Percentiles rank a stretch among this genome's conserved stretches.
Conservation (phyloP, 2,329 filamentous ascomycete species). For the Colletotrichum navitas region DNA sequence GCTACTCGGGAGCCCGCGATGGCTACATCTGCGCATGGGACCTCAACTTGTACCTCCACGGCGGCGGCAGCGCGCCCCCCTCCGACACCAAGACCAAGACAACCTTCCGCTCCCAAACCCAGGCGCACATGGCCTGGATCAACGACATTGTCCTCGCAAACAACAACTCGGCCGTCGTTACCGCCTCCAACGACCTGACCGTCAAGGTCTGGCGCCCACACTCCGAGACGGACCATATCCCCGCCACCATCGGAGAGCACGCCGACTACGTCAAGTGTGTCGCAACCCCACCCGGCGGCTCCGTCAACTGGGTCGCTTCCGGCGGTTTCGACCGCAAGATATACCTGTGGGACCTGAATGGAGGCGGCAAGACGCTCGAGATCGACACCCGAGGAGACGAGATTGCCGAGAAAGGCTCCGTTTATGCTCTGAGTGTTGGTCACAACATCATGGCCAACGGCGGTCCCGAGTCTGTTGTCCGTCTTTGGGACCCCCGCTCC, state of each 20-base stretch:
- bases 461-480: constrained; percentile 91
- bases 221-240: constrained; percentile 66
- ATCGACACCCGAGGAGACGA: constrained; percentile 90
- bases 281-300: constrained; percentile 74
- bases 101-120: constrained; percentile 70
- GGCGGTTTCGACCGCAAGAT: constrained; percentile 94
- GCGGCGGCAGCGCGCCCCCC: constrained; percentile 44
- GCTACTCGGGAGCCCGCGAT: constrained; percentile 95
- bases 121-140: constrained; percentile 94
- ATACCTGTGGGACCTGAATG: constrained; percentile 92
- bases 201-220: constrained; percentile 93
- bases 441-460: constrained; percentile 89
- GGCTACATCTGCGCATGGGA: constrained; percentile 98
- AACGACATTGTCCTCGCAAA: constrained; percentile 90
- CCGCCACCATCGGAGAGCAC: constrained; percentile 89
- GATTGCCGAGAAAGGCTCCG: constrained; percentile 88
- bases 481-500: constrained; percentile 90
- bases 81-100: constrained; percentile 55
- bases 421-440: constrained; percentile 89
- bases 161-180: constrained; percentile 83
- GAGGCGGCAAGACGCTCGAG: constrained; percentile 85
- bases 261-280: constrained; percentile 97
- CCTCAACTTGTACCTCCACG: constrained; percentile 76
- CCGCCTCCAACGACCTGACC: constrained; percentile 92
- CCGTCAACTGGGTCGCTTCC: constrained; percentile 89